Evolutionary conservation across 768 basidiomycete genomes (phyloP).

Genomic region (Trametes meyenii): DNA sequence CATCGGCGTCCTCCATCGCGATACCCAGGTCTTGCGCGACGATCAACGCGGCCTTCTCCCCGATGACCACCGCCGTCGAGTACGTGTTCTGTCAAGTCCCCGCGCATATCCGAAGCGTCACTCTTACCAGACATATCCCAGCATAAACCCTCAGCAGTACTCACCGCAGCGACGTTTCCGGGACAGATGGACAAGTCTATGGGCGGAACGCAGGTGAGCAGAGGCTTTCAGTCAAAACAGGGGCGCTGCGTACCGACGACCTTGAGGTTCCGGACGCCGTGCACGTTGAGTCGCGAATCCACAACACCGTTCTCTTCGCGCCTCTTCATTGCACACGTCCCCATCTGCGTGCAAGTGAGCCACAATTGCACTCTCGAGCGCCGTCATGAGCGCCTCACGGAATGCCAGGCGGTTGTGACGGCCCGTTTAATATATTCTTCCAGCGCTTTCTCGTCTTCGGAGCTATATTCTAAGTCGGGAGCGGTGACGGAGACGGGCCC

Average conservation of each 20-base stretch:
- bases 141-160: neutral
- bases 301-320: slow-evolving; percentile 63
- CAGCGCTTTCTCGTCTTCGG: slow-evolving; percentile 40
- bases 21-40: slow-evolving; percentile 19
- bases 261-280: slow-evolving; percentile 59
- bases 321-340: slow-evolving; percentile 71
- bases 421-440: slow-evolving; percentile 31
- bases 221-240: neutral
- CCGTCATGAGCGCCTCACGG: slow-evolving; percentile 24
- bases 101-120: neutral
- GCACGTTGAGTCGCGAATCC: slow-evolving; percentile 60
- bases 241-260: slow-evolving; percentile 15
- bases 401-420: slow-evolving; percentile 38
- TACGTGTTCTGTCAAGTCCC: slow-evolving; percentile 18
- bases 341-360: slow-evolving; percentile 45
- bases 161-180: slow-evolving; percentile 8
- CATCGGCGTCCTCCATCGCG: neutral
- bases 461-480: slow-evolving; percentile 36
- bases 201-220: neutral
- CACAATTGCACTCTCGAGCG: neutral
- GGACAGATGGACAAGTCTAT: slow-evolving; percentile 13
- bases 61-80: slow-evolving; percentile 18
- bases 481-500: slow-evolving; percentile 32
- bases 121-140: neutral
- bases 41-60: slow-evolving; percentile 22